Evolutionary conservation across 2,329 filamentous ascomycete species (phyloP).

Genomic region (Trichoderma atroviride): DNA sequence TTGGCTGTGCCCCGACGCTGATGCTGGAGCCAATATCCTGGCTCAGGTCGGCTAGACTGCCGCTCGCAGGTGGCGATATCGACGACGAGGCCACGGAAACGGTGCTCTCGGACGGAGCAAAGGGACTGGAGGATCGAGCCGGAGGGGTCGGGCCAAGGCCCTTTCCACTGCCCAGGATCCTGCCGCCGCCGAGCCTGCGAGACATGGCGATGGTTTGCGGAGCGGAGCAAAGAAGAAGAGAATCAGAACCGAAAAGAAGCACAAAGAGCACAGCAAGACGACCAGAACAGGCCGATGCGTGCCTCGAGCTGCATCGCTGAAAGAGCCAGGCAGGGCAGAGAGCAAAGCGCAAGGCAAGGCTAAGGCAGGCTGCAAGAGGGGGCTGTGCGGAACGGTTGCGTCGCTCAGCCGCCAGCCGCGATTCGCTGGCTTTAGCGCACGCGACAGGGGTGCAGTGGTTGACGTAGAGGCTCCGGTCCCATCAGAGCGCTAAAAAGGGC

Average conservation of each 20-base stretch:
- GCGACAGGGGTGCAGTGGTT: conserved; percentile 14
- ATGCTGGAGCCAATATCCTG: conserved; percentile 84
- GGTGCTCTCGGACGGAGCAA: conserved; percentile 68
- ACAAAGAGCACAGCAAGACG: conserved; percentile 33
- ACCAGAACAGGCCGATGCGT: conserved; percentile 41
- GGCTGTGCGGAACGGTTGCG: conserved; percentile 15
- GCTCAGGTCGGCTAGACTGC: conserved; percentile 68
- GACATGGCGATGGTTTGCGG: conserved; percentile 61
- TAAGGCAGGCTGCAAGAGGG: conserved; percentile 5
- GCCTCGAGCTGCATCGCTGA: conserved; percentile 37
- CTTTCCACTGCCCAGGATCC: conserved; percentile 85
- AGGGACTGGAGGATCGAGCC: conserved; percentile 51
- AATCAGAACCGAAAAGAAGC: conserved; percentile 7
- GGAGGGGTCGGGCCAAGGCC: conserved; percentile 69
- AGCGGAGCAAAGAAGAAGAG: not conserved
- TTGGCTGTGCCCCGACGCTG: conserved; percentile 62
- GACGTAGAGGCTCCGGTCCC: not conserved
- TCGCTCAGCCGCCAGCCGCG: conserved; percentile 15
- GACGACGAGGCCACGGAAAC: conserved; percentile 74
- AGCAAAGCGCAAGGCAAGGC: not conserved
- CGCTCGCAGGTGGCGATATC: conserved; percentile 60
- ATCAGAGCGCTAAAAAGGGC: conserved; percentile 1
- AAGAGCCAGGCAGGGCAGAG: conserved; percentile 3
- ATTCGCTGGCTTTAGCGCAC: not conserved
- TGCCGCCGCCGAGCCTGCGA: conserved; percentile 87